phyloP scores from a whole-genome alignment of 495 filamentous ascomycete genomes.

The Penicillium crystallinum region DNA sequence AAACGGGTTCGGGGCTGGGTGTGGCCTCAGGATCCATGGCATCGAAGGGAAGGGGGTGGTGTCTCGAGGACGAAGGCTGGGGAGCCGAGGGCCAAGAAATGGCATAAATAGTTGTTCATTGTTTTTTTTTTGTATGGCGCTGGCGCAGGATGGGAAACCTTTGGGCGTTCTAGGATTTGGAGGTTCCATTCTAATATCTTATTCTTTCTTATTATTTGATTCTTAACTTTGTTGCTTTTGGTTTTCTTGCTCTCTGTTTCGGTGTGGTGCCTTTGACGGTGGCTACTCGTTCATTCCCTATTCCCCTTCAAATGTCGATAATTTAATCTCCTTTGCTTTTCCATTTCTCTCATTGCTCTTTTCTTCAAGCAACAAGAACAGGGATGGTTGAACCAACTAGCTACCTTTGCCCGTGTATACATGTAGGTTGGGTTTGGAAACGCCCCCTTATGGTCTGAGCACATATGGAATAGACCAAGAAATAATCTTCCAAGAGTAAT shows the following conservation, averaged over 20 bases:
- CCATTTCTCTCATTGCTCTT: neutral
- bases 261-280: slow-evolving; percentile 1
- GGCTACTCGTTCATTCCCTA: slow-evolving; percentile 8
- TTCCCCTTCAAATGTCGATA: slow-evolving; percentile 14
- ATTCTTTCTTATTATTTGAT: neutral
- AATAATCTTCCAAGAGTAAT: neutral
- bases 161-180: neutral
- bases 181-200: neutral
- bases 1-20: slow-evolving; percentile 82
- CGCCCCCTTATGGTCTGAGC: too few relatives aligned
- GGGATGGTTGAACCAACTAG: neutral
- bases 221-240: slow-evolving; percentile 2
- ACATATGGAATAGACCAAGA: neutral
- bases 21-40: slow-evolving; percentile 67
- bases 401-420: neutral
- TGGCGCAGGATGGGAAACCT: neutral
- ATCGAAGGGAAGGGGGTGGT: slow-evolving; percentile 48
- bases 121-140: neutral
- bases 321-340: slow-evolving; percentile 8
- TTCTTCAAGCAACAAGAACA: neutral
- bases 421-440: neutral
- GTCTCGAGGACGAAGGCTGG: slow-evolving; percentile 19
- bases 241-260: slow-evolving; percentile 5
- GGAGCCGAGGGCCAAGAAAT: slow-evolving; percentile 28
- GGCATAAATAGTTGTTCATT: slow-evolving; percentile 27